Percentiles rank a stretch among this genome's conserved stretches.
Evolutionary conservation across 352 stramenopile species (phyloP).

Genomic region (Lagenidium giganteum): DNA sequence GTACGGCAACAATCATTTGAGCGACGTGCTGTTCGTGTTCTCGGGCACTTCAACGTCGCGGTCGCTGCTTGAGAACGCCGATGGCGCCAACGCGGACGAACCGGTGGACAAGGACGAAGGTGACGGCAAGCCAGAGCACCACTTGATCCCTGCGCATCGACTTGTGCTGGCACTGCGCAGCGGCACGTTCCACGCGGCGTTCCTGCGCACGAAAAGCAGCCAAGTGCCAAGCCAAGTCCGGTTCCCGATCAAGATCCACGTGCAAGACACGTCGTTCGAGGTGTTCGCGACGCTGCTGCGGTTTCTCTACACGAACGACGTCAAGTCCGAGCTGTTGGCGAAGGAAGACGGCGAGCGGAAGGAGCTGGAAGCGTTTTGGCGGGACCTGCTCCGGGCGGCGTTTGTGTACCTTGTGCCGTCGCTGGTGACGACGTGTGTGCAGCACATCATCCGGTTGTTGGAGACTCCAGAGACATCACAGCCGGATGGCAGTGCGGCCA

Average conservation of each 20-base stretch:
- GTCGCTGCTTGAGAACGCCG: too few relatives aligned
- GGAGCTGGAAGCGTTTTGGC: conserved; percentile 37
- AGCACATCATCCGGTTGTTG: conserved; percentile 22
- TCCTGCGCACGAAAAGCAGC: conserved; percentile 44
- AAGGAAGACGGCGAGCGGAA: neutral
- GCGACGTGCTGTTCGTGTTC: conserved; percentile 68
- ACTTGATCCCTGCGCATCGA: conserved; percentile 58
- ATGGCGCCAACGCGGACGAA: neutral
- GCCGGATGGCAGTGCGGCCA: too few relatives aligned
- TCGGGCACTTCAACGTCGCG: too few relatives aligned
- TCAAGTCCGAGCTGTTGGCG: conserved; percentile 4
- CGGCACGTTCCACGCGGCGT: conserved; percentile 41
- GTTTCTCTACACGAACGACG: conserved; percentile 65
- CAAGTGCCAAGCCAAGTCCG: conserved; percentile 47
- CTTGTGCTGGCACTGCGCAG: conserved; percentile 59
- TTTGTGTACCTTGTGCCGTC: conserved; percentile 57
- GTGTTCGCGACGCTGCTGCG: conserved; percentile 55
- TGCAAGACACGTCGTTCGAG: conserved; percentile 59
- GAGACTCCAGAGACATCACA: conserved; percentile 3
- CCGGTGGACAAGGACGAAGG: neutral
- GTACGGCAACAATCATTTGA: conserved; percentile 58
- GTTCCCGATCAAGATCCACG: conserved; percentile 66
- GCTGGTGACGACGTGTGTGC: conserved; percentile 43
- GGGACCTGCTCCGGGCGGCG: conserved; percentile 42
- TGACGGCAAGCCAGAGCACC: conserved; percentile 8